These are phyloP conservation scores for Malus hybrid DNA, from an alignment of 331 rosid species.

Conservation along the genomic window DNA sequence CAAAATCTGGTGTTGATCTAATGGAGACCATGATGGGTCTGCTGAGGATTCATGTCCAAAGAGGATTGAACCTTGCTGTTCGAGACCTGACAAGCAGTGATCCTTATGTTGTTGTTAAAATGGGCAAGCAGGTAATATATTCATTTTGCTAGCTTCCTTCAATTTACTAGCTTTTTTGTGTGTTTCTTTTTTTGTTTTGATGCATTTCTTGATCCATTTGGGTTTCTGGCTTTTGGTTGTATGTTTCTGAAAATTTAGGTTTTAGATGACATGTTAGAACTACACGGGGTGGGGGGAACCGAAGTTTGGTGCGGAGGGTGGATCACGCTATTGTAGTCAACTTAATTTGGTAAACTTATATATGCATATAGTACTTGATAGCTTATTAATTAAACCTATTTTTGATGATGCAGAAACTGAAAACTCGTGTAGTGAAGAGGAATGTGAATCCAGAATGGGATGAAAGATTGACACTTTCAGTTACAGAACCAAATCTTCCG, in stretches of 20 bases:
- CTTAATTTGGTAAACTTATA: not conserved
- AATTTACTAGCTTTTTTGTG: not conserved
- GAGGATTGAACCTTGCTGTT: slow-evolving; percentile 39
- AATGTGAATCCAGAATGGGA: not conserved
- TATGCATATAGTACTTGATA: not conserved
- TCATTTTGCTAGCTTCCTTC: not conserved
- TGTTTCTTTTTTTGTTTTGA: too few relatives aligned
- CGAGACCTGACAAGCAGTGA: slow-evolving; percentile 38
- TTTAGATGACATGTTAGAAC: not conserved
- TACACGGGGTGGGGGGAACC: not conserved
- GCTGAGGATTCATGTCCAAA: slow-evolving; percentile 21
- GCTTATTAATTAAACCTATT: slow-evolving; percentile 5
- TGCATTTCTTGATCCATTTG: not conserved
- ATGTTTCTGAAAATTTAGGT: not conserved
- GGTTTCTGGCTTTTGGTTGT: not conserved
- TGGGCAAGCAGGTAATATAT: slow-evolving; percentile 28
- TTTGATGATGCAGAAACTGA: slow-evolving; percentile 9
- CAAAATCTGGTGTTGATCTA: not conserved
- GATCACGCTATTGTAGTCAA: not conserved
- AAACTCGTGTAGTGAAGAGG: slow-evolving; percentile 14
- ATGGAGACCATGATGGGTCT: slow-evolving; percentile 34
- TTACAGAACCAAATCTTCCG: slow-evolving; percentile 1
- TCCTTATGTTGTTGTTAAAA: slow-evolving; percentile 32
- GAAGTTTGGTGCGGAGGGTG: not conserved
- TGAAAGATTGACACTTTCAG: slow-evolving; percentile 4